Percentiles rank a stretch among this genome's conserved stretches.
phyloP scores from a whole-genome alignment of 768 basidiomycete genomes.

The Tephrocybe sp. region DNA sequence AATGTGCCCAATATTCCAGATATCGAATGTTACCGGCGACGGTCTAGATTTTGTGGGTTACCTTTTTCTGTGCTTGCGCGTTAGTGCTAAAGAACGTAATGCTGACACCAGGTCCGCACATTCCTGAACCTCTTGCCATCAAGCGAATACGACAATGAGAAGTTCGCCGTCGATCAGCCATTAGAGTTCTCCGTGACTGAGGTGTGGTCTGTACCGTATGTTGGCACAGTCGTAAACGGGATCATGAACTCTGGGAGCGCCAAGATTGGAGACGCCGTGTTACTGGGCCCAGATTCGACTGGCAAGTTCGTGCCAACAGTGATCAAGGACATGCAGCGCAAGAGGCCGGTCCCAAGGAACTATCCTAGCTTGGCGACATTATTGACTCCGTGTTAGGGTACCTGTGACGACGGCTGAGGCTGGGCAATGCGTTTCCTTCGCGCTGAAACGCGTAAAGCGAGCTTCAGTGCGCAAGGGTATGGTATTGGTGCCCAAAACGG shows the following conservation, averaged over 20 bases:
- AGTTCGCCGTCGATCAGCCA: slow-evolving; percentile 78
- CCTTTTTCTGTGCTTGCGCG: background rate
- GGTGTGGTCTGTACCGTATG: slow-evolving; percentile 86
- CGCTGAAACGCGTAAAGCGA: slow-evolving; percentile 84
- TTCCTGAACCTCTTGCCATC: slow-evolving; percentile 92
- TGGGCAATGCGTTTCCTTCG: slow-evolving; percentile 93
- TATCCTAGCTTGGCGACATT: background rate
- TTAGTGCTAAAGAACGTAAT: background rate
- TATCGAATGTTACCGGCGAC: slow-evolving; percentile 95
- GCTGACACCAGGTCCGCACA: slow-evolving; percentile 60
- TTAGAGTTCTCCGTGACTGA: slow-evolving; percentile 88
- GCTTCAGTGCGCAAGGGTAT: slow-evolving; percentile 89
- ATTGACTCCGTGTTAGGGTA: slow-evolving; percentile 47
- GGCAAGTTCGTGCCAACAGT: slow-evolving; percentile 81
- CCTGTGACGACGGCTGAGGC: slow-evolving; percentile 86
- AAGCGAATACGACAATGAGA: slow-evolving; percentile 79
- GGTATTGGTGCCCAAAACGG: slow-evolving; percentile 84
- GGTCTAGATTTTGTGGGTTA: slow-evolving; percentile 71
- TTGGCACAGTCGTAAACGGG: slow-evolving; percentile 83
- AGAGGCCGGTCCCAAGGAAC: slow-evolving; percentile 52
- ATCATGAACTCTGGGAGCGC: slow-evolving; percentile 76
- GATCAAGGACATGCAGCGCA: slow-evolving; percentile 93
- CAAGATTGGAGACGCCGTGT: slow-evolving; percentile 77
- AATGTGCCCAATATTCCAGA: slow-evolving; percentile 86
- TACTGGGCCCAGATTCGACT: slow-evolving; percentile 91